phyloP scores from a whole-genome alignment of 441 rosid species.

The Biscutella laevigata region DNA sequence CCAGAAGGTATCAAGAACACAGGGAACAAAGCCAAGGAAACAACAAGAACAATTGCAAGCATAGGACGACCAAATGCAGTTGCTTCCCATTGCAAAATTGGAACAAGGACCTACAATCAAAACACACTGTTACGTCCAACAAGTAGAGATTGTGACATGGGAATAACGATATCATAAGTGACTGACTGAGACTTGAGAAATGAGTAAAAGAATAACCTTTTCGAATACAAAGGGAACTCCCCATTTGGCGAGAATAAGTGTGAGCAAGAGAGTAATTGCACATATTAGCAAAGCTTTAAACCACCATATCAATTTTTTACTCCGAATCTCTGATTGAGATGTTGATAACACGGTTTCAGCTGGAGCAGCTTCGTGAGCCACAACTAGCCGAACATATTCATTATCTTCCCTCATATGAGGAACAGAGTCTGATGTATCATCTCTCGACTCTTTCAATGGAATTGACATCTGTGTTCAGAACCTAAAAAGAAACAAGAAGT shows the following conservation, averaged over 20 bases:
- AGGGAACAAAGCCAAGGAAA: conserved; percentile 86
- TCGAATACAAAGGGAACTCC: conserved; percentile 64
- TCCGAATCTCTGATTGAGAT: conserved; percentile 25
- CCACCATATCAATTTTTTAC: conserved; percentile 39
- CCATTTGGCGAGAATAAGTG: conserved; percentile 57
- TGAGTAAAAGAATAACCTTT: conserved; percentile 37
- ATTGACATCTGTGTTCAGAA: conserved; percentile 34
- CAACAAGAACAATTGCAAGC: conserved; percentile 69
- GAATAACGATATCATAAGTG: no score
- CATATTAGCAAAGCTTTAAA: conserved; percentile 35
- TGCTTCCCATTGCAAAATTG: conserved; percentile 94
- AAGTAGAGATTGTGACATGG: no score
- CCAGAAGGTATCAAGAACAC: conserved; percentile 92
- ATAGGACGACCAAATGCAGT: conserved; percentile 95
- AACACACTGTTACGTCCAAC: not conserved
- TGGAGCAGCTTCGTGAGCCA: conserved; percentile 35
- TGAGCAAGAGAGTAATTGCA: conserved; percentile 23
- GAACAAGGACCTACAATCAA: conserved; percentile 58
- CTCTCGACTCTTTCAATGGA: conserved; percentile 29
- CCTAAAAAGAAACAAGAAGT: not conserved
- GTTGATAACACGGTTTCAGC: conserved; percentile 24
- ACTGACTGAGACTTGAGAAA: not conserved
- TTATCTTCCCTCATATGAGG: conserved; percentile 40
- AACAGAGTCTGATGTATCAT: conserved; percentile 21
- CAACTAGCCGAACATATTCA: conserved; percentile 62